These are phyloP conservation scores for Xylariaceae sp. DNA, from an alignment of 2,329 filamentous ascomycete genomes.

Conservation along the genomic window DNA sequence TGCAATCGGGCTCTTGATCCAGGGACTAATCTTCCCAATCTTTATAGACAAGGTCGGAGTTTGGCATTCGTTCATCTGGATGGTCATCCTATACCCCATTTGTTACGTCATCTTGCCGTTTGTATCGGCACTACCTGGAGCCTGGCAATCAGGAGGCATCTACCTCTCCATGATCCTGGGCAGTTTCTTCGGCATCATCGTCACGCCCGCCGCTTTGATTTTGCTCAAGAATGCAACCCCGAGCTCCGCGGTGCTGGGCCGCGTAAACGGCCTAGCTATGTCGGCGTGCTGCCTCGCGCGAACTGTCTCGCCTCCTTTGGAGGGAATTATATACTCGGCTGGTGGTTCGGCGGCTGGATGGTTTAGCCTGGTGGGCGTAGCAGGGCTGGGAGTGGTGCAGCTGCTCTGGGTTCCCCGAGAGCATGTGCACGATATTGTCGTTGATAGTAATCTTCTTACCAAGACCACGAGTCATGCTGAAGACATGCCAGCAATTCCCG, in stretches of 20 bases:
- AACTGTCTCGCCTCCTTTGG: conserved; percentile 67
- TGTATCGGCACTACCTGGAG: conserved; percentile 55
- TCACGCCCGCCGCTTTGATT: conserved; percentile 66
- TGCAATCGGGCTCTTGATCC: conserved; percentile 68
- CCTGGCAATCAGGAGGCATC: conserved; percentile 57
- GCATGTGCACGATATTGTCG: conserved; percentile 21
- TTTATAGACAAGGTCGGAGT: conserved; percentile 63
- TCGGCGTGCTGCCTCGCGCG: conserved; percentile 68
- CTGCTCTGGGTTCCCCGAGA: conserved; percentile 32
- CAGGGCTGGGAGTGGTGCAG: conserved; percentile 30
- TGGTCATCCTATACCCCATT: conserved; percentile 64
- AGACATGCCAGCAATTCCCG: neutral
- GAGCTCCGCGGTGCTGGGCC: conserved; percentile 59
- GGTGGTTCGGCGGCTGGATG: conserved; percentile 48
- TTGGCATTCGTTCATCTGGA: conserved; percentile 64
- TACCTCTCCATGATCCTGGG: conserved; percentile 65
- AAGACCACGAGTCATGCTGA: conserved; percentile 18
- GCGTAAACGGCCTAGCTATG: conserved; percentile 71
- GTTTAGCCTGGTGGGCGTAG: conserved; percentile 37
- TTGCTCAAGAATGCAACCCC: conserved; percentile 71
- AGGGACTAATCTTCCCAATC: conserved; percentile 67
- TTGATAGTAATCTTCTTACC: conserved; percentile 13
- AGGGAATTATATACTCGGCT: conserved; percentile 64
- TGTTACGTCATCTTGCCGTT: conserved; percentile 70
- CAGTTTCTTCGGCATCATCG: conserved; percentile 66